A percentile compares a stretch with the other conserved stretches of the same genome.
These are phyloP conservation scores for Eutrema yunnanense DNA, from an alignment of 345 rosid genomes.

Conservation along the genomic window DNA sequence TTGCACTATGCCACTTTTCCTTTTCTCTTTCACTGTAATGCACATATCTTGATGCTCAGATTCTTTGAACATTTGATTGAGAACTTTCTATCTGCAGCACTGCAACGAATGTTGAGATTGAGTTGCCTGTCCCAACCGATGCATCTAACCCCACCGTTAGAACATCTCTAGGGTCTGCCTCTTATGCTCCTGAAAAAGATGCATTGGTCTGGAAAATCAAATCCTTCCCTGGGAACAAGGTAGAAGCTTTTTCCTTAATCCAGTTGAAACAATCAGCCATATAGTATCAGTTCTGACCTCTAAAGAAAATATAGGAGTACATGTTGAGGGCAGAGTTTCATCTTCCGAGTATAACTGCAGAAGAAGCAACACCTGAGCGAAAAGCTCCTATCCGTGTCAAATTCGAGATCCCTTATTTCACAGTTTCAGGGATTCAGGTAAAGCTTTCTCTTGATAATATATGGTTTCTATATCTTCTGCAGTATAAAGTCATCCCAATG, in stretches of 20 bases:
- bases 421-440: constrained; percentile 92
- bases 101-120: constrained; percentile 65
- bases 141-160: constrained; percentile 84
- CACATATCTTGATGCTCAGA: constrained; percentile 32
- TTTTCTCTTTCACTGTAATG: not conserved
- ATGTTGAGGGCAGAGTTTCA: constrained; percentile 78
- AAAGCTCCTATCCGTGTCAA: constrained; percentile 75
- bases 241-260: constrained; percentile 14
- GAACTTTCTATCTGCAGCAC: constrained; percentile 43
- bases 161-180: constrained; percentile 91
- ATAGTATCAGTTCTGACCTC: not conserved
- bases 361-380: constrained; percentile 67
- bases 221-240: constrained; percentile 85
- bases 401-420: constrained; percentile 85
- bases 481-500: not conserved
- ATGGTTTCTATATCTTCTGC: not conserved
- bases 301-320: constrained; percentile 51
- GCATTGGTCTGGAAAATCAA: constrained; percentile 73
- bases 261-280: not conserved
- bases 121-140: constrained; percentile 72
- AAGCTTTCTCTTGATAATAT: not conserved
- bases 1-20: not conserved
- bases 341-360: constrained; percentile 71
- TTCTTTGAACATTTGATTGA: constrained; percentile 65
- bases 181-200: constrained; percentile 81